A percentile compares a stretch with the other conserved stretches of the same genome.
Conservation (phyloP, 2,329 filamentous ascomycete species). For the Cadophora gregata region DNA sequence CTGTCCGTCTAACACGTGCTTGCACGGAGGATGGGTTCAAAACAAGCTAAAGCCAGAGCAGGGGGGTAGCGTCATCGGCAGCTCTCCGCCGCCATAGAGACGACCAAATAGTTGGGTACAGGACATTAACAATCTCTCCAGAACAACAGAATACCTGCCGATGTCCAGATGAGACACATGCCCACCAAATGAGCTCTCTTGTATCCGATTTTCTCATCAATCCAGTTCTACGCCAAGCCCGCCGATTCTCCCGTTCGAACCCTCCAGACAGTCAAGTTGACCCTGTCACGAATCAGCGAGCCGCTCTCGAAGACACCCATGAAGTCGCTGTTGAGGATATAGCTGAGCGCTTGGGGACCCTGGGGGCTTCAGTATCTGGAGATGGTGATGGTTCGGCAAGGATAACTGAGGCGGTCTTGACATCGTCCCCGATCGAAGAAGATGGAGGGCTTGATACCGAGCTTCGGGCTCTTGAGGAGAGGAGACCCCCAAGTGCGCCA, state of each 20-base stretch:
- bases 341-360: slow-evolving; percentile 32
- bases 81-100: slow-evolving; percentile 1
- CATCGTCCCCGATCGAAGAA: slow-evolving; percentile 39
- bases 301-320: slow-evolving; percentile 27
- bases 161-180: slow-evolving; percentile 30
- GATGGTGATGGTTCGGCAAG: slow-evolving; percentile 2
- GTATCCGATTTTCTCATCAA: slow-evolving; percentile 71
- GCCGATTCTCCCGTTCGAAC: slow-evolving; percentile 60
- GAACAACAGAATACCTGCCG: slow-evolving; percentile 4
- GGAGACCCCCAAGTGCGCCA: slow-evolving; percentile 23
- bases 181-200: slow-evolving; percentile 62
- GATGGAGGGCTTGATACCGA: slow-evolving; percentile 38
- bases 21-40: not conserved
- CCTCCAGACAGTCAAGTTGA: slow-evolving; percentile 47
- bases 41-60: slow-evolving; percentile 1
- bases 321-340: slow-evolving; percentile 38
- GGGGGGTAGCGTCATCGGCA: slow-evolving; percentile 29
- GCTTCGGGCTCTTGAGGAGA: slow-evolving; percentile 28
- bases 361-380: slow-evolving; percentile 16
- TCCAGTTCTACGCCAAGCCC: slow-evolving; percentile 69
- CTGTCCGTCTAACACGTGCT: slow-evolving; percentile 18
- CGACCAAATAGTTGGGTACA: not conserved
- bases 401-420: slow-evolving; percentile 31
- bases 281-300: slow-evolving; percentile 36
- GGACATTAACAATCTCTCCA: not conserved